phyloP scores from a whole-genome alignment of 139 green algal genomes.

The Tetradesmus lagerheimii region DNA sequence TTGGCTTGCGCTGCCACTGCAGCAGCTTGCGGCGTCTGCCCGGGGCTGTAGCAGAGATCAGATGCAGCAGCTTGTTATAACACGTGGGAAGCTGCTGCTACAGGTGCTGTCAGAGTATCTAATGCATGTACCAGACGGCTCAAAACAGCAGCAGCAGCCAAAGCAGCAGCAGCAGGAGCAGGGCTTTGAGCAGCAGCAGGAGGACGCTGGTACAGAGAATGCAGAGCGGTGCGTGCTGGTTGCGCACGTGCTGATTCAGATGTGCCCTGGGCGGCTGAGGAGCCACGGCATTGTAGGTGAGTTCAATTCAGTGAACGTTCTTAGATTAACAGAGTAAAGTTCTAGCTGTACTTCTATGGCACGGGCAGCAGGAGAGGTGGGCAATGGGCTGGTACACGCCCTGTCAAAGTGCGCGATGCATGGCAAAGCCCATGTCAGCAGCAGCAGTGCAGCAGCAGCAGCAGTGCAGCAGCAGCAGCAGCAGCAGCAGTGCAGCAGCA shows the following conservation, averaged over 20 bases:
- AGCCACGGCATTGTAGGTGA: background rate
- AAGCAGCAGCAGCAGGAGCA: constrained; percentile 3
- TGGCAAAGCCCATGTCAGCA: too few species aligned
- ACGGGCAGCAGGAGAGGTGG: too few species aligned
- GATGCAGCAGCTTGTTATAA: constrained; percentile 16
- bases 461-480: too few species aligned
- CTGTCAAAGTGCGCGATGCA: too few species aligned
- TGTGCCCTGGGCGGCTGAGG: constrained; percentile 8
- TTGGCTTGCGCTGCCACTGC: background rate
- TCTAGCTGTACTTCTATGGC: too few species aligned
- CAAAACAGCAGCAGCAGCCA: constrained; percentile 35
- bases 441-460: too few species aligned
- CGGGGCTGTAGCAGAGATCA: constrained; percentile 3
- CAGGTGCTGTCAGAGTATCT: constrained; percentile 12
- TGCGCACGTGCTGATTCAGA: constrained; percentile 15
- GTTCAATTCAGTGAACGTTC: too few species aligned
- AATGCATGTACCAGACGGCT: background rate
- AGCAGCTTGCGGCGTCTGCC: background rate
- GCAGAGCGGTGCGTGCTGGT: constrained; percentile 22
- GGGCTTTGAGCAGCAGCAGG: background rate
- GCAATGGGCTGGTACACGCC: too few species aligned
- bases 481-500: too few species aligned
- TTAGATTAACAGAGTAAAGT: too few species aligned
- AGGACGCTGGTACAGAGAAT: background rate
- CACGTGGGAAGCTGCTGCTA: constrained; percentile 14